A percentile compares a stretch with the other conserved stretches of the same genome.
These are phyloP conservation scores for Setaria italica DNA, from an alignment of 202 grass and related monocot species.

Conservation along the genomic window DNA sequence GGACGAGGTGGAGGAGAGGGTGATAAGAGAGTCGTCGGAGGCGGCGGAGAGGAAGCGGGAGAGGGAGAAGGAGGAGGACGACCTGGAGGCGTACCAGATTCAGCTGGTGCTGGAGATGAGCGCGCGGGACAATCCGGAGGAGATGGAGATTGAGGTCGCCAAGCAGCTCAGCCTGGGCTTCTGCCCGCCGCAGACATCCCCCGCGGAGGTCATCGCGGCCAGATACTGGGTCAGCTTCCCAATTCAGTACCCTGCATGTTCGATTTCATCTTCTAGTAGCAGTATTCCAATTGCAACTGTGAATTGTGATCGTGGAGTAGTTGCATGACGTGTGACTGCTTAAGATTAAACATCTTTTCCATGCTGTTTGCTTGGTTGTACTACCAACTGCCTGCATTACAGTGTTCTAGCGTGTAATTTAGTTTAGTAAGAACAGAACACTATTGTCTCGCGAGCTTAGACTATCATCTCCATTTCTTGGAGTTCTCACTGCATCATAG, in stretches of 20 bases:
- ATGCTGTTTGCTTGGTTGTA: constrained; percentile 8
- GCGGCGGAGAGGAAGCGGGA: constrained; percentile 61
- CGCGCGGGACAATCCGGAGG: constrained; percentile 93
- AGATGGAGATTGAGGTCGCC: constrained; percentile 91
- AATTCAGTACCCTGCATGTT: constrained; percentile 7
- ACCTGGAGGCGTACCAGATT: constrained; percentile 92
- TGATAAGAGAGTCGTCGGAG: constrained; percentile 63
- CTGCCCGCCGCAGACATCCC: constrained; percentile 61
- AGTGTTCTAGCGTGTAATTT: neutral
- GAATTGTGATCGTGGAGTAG: constrained; percentile 10
- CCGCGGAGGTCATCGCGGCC: constrained; percentile 64
- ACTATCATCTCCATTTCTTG: constrained; percentile 7
- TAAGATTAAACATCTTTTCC: constrained; percentile 13
- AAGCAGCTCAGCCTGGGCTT: constrained; percentile 95
- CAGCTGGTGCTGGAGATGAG: constrained; percentile 95
- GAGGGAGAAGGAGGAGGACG: constrained; percentile 69
- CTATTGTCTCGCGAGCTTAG: neutral
- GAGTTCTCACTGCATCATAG: constrained; percentile 15
- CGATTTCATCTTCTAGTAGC: constrained; percentile 4
- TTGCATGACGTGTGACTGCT: neutral
- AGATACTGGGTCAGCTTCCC: constrained; percentile 82
- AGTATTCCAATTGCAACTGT: constrained; percentile 9
- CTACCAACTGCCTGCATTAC: neutral
- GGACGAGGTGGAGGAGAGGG: constrained; percentile 70
- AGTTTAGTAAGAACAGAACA: neutral